A percentile compares a stretch with the other conserved stretches of the same genome.
Conservation (phyloP, 192 early-diverging fungal species). For the Mortierella claussenii region DNA sequence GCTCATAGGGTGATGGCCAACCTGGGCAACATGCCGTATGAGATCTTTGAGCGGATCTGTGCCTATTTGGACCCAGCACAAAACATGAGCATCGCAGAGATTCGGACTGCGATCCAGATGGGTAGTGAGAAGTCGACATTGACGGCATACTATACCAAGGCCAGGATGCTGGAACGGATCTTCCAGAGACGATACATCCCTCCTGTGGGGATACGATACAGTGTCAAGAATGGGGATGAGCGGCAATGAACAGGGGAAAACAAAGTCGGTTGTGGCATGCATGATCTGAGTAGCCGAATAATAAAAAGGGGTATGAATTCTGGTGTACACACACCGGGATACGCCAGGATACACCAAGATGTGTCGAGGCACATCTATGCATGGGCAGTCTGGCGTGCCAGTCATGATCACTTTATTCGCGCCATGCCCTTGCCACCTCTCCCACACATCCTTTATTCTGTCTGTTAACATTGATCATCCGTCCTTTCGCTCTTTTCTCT, state of each 20-base stretch:
- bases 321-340: too few relatives aligned
- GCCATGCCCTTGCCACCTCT: too few relatives aligned
- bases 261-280: too few relatives aligned
- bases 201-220: slow-evolving; percentile 24
- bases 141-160: slow-evolving; percentile 8
- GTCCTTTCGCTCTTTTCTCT: too few relatives aligned
- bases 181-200: slow-evolving; percentile 33
- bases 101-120: slow-evolving; percentile 15
- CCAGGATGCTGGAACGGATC: slow-evolving; percentile 38
- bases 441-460: too few relatives aligned
- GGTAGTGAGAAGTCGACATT: slow-evolving; percentile 28
- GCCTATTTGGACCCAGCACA: slow-evolving; percentile 29
- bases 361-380: too few relatives aligned
- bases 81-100: slow-evolving; percentile 33
- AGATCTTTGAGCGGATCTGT: slow-evolving; percentile 49
- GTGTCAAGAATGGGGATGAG: slow-evolving; percentile 29
- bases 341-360: too few relatives aligned
- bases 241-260: slow-evolving; percentile 1
- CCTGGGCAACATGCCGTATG: slow-evolving; percentile 43
- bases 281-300: too few relatives aligned
- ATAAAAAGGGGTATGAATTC: not conserved
- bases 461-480: too few relatives aligned
- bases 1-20: slow-evolving; percentile 32
- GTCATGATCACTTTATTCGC: too few relatives aligned
- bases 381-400: too few relatives aligned